Percentiles rank a stretch among this genome's conserved stretches.
phyloP scores from a whole-genome alignment of 441 rosid species.

The Metrosideros polymorpha region DNA sequence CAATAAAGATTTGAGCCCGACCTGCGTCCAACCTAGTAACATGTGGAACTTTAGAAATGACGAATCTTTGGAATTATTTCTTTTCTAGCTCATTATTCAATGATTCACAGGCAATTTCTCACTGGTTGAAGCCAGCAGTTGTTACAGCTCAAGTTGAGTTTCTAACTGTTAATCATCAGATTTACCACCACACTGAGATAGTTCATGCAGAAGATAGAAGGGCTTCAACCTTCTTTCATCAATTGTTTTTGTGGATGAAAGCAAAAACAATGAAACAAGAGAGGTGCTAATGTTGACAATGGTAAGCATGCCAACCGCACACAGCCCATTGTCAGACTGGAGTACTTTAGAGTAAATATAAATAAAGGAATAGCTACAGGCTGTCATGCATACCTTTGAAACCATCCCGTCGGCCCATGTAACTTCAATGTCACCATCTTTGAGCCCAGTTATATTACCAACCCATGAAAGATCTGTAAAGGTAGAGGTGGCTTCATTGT shows the following conservation, averaged over 20 bases:
- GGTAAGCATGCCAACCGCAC: background rate
- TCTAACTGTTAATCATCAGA: background rate
- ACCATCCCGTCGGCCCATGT: constrained; percentile 97
- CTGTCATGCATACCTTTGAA: constrained; percentile 52
- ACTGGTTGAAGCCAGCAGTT: background rate
- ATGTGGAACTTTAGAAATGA: background rate
- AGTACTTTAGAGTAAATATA: background rate
- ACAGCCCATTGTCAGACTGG: background rate
- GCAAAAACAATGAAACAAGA: background rate
- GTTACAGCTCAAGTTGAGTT: background rate
- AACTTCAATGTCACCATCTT: constrained; percentile 92
- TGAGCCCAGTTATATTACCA: constrained; percentile 88
- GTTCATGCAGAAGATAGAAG: background rate
- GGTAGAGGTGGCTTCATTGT: constrained; percentile 22
- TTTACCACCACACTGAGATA: background rate
- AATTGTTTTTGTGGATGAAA: background rate
- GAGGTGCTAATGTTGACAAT: background rate
- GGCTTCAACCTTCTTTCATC: background rate
- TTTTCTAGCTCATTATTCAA: background rate
- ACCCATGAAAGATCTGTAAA: constrained; percentile 86
- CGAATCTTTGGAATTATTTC: background rate
- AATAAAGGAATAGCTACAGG: background rate
- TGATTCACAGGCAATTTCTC: background rate
- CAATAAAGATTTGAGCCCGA: background rate
- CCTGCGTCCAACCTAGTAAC: background rate